These are phyloP conservation scores for Aspergillus fischeri DNA, from an alignment of 2,329 filamentous ascomycete species.

Conservation along the genomic window DNA sequence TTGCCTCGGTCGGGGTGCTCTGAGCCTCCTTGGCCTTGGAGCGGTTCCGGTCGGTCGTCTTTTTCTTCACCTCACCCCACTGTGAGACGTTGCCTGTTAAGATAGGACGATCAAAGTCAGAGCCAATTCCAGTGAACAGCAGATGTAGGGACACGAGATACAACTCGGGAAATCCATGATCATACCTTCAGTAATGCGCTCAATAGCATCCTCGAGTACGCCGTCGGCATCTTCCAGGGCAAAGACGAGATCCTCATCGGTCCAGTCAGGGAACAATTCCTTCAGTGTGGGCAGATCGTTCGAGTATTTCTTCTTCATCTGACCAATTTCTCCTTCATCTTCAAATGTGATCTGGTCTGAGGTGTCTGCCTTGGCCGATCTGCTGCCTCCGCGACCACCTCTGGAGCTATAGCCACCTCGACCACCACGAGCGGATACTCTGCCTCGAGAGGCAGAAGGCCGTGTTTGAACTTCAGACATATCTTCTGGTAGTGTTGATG, in stretches of 20 bases:
- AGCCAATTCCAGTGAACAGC: conserved; percentile 3
- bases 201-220: conserved; percentile 46
- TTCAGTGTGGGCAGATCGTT: conserved; percentile 75
- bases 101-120: conserved; percentile 11
- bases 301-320: conserved; percentile 87
- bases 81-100: conserved; percentile 47
- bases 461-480: conserved; percentile 96
- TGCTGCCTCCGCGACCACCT: conserved; percentile 64
- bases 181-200: conserved; percentile 49
- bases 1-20: conserved; percentile 30
- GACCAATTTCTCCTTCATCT: conserved; percentile 84
- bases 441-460: conserved; percentile 77
- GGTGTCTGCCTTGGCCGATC: conserved; percentile 70
- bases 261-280: conserved; percentile 94
- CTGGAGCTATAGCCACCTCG: conserved; percentile 68
- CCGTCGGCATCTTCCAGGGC: conserved; percentile 72
- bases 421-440: conserved; percentile 84
- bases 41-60: conserved; percentile 43
- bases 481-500: conserved; percentile 41
- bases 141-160: background rate
- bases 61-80: conserved; percentile 52
- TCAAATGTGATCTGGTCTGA: conserved; percentile 61
- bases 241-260: conserved; percentile 88
- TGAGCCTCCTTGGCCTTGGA: conserved; percentile 45
- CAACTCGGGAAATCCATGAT: background rate